phyloP scores from a whole-genome alignment of 805 yeast species.

The Brettanomyces nanus region DNA sequence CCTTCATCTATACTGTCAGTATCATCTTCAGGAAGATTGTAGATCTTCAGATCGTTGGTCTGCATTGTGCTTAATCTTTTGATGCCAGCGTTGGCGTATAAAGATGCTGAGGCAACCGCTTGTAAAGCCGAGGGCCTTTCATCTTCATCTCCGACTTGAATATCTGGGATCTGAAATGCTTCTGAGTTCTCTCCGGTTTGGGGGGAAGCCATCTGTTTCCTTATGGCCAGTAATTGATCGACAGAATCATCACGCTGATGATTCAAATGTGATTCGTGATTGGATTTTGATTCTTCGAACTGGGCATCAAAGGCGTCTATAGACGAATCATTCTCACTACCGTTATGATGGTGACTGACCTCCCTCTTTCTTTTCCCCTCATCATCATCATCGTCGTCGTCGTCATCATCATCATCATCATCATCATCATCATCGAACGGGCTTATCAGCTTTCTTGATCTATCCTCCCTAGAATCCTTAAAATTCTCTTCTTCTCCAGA shows the following conservation, averaged over 20 bases:
- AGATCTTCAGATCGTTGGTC: constrained; percentile 24
- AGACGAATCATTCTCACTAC: constrained; percentile 16
- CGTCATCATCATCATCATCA: not conserved
- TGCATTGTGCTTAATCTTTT: constrained; percentile 23
- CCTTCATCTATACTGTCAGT: not conserved
- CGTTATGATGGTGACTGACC: too few species aligned
- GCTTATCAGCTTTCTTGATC: not conserved
- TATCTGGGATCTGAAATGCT: constrained; percentile 13
- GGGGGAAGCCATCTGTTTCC: constrained; percentile 14
- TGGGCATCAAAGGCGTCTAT: constrained; percentile 19
- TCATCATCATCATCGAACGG: constrained; percentile 1
- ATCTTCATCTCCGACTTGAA: constrained; percentile 6
- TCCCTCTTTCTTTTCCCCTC: not conserved
- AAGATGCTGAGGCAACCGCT: not conserved
- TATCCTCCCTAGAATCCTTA: too few species aligned
- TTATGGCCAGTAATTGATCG: constrained; percentile 21
- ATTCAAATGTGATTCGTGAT: too few species aligned
- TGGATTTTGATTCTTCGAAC: constrained; percentile 8
- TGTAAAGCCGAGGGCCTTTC: not conserved
- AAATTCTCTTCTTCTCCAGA: not conserved
- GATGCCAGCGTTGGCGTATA: not conserved
- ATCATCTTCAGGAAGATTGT: constrained; percentile 13
- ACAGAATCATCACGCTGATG: constrained; percentile 15
- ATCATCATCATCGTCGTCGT: not conserved
- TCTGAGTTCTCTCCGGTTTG: constrained; percentile 8